Conservation (phyloP, 2,329 filamentous ascomycete genomes). For the Pseudogymnoascus sp. region DNA sequence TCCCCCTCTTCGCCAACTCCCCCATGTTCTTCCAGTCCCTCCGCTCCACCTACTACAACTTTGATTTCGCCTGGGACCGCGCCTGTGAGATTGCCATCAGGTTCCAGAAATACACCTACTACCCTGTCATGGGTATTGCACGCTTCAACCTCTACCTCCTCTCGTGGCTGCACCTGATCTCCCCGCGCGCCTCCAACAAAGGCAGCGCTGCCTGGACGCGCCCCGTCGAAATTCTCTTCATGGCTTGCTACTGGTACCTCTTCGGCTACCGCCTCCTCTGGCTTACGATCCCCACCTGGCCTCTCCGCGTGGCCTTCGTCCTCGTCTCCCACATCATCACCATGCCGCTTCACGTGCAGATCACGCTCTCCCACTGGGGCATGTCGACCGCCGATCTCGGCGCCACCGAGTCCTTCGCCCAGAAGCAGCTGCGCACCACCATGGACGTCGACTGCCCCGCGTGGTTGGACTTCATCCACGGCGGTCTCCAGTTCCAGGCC, state of each 20-base stretch:
- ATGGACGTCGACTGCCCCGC: slow-evolving; percentile 66
- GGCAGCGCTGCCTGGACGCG: slow-evolving; percentile 58
- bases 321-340: slow-evolving; percentile 56
- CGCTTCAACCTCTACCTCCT: slow-evolving; percentile 66
- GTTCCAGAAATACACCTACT: slow-evolving; percentile 60
- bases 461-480: slow-evolving; percentile 66
- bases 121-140: slow-evolving; percentile 56
- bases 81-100: slow-evolving; percentile 50
- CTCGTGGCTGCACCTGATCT: slow-evolving; percentile 56
- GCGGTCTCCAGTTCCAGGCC: slow-evolving; percentile 64
- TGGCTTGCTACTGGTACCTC: slow-evolving; percentile 57
- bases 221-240: slow-evolving; percentile 54
- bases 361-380: slow-evolving; percentile 64
- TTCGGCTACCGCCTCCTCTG: slow-evolving; percentile 60
- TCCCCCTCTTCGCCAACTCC: slow-evolving; percentile 60
- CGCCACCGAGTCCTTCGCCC: slow-evolving; percentile 56
- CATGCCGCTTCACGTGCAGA: slow-evolving; percentile 62
- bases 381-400: slow-evolving; percentile 61
- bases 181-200: slow-evolving; percentile 43
- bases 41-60: slow-evolving; percentile 56
- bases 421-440: slow-evolving; percentile 61
- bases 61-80: slow-evolving; percentile 52
- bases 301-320: slow-evolving; percentile 51
- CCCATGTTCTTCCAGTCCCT: slow-evolving; percentile 57
- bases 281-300: slow-evolving; percentile 48